Conservation (phyloP, 2,329 filamentous ascomycete species). For the Microdochium bolleyi region DNA sequence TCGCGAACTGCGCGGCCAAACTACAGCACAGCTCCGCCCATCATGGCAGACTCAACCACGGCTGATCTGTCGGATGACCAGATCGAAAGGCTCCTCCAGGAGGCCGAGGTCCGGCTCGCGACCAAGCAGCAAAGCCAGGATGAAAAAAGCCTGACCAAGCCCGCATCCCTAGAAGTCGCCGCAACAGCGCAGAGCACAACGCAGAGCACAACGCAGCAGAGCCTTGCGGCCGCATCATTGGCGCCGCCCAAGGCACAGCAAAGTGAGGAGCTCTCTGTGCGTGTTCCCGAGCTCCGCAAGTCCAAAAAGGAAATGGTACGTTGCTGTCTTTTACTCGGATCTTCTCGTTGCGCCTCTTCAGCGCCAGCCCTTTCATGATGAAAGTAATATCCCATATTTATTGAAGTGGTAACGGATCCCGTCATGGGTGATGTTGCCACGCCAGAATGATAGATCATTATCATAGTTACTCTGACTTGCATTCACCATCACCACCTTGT, state of each 20-base stretch:
- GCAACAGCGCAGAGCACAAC: slow-evolving; percentile 5
- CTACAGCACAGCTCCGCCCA: slow-evolving; percentile 3
- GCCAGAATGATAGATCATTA: slow-evolving; percentile 47
- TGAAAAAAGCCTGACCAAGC: slow-evolving; percentile 24
- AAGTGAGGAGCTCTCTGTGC: slow-evolving; percentile 13
- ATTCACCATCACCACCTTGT: slow-evolving; percentile 11
- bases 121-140: slow-evolving; percentile 14
- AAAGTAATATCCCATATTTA: slow-evolving; percentile 62
- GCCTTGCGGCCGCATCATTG: not conserved
- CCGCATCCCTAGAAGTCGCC: slow-evolving; percentile 11
- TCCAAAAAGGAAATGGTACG: slow-evolving; percentile 22
- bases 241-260: slow-evolving; percentile 5
- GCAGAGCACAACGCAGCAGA: slow-evolving; percentile 4
- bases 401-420: slow-evolving; percentile 71
- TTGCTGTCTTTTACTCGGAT: slow-evolving; percentile 1
- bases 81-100: slow-evolving; percentile 52
- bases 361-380: slow-evolving; percentile 52
- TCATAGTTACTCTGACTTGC: slow-evolving; percentile 69
- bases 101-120: slow-evolving; percentile 51
- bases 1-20: not conserved
- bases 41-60: slow-evolving; percentile 15
- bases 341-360: not conserved
- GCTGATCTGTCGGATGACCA: slow-evolving; percentile 53
- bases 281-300: slow-evolving; percentile 15
- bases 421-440: slow-evolving; percentile 74